A percentile compares a stretch with the other conserved stretches of the same genome.
Evolutionary conservation across 352 stramenopile species (phyloP).

Genomic region (Globisporangium recalcitrans): DNA sequence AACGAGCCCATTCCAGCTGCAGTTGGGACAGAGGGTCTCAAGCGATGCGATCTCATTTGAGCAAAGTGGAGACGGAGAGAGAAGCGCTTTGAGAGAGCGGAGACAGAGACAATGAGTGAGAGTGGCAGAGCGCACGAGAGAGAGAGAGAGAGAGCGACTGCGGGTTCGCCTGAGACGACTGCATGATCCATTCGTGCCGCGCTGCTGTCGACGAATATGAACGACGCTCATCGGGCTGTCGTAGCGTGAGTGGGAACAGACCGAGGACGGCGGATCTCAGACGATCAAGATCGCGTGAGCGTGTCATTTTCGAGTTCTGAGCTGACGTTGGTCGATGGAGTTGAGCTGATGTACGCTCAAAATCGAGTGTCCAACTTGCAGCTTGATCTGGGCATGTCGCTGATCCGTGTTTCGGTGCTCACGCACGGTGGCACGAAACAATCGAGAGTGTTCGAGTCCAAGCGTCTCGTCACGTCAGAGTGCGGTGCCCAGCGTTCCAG

Average conservation of each 20-base stretch:
- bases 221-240: neutral
- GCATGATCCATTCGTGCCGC: neutral
- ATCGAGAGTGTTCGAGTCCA: neutral
- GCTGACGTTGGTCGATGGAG: neutral
- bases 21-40: neutral
- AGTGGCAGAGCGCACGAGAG: no score
- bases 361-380: neutral
- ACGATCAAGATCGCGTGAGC: no score
- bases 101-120: no score
- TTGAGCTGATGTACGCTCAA: neutral
- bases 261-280: no score
- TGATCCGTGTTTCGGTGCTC: neutral
- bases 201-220: neutral
- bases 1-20: neutral
- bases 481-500: neutral
- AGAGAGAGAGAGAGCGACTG: neutral
- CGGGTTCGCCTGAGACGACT: neutral
- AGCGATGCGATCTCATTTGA: neutral
- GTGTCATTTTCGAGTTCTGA: neutral
- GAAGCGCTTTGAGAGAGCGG: no score
- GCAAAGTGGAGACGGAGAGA: neutral
- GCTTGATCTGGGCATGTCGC: neutral
- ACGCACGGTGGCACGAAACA: neutral
- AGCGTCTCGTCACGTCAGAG: neutral
- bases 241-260: neutral